phyloP scores from a whole-genome alignment of 495 filamentous ascomycete species.

The Bacidia rubella region DNA sequence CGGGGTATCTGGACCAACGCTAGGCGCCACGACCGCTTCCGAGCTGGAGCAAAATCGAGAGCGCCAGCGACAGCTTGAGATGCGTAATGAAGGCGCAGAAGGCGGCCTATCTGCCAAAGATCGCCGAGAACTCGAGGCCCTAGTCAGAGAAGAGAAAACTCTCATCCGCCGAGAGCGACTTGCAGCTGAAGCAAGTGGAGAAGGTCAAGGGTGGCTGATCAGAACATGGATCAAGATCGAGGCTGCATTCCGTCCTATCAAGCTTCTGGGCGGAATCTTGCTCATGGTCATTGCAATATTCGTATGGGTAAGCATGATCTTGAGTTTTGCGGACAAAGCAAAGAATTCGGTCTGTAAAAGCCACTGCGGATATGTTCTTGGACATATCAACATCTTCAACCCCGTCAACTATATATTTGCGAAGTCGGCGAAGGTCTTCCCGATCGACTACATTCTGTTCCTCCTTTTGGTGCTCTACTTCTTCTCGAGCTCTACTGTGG shows the following conservation, averaged over 20 bases:
- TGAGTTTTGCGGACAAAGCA: constrained; percentile 91
- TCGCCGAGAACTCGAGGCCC: constrained; percentile 70
- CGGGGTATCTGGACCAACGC: constrained; percentile 59
- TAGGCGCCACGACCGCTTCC: constrained; percentile 59
- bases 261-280: constrained; percentile 70
- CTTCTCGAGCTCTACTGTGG: constrained; percentile 74
- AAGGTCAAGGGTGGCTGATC: constrained; percentile 55
- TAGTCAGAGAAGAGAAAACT: constrained; percentile 81
- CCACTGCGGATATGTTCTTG: constrained; percentile 88
- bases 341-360: constrained; percentile 86
- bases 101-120: constrained; percentile 71
- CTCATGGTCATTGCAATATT: constrained; percentile 56
- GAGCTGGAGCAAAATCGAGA: constrained; percentile 79
- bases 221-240: constrained; percentile 62
- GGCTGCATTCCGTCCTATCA: constrained; percentile 68
- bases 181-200: constrained; percentile 64
- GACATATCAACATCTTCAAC: constrained; percentile 82
- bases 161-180: constrained; percentile 80
- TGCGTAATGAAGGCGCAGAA: constrained; percentile 63
- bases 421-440: constrained; percentile 68
- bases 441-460: constrained; percentile 84
- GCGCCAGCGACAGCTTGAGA: constrained; percentile 78
- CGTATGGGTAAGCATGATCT: constrained; percentile 82
- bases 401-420: constrained; percentile 88
- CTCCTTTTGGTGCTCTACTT: constrained; percentile 68